Percentiles rank a stretch among this genome's conserved stretches.
Conservation (phyloP, 805 yeast species). For the Yueomyces sp. region DNA sequence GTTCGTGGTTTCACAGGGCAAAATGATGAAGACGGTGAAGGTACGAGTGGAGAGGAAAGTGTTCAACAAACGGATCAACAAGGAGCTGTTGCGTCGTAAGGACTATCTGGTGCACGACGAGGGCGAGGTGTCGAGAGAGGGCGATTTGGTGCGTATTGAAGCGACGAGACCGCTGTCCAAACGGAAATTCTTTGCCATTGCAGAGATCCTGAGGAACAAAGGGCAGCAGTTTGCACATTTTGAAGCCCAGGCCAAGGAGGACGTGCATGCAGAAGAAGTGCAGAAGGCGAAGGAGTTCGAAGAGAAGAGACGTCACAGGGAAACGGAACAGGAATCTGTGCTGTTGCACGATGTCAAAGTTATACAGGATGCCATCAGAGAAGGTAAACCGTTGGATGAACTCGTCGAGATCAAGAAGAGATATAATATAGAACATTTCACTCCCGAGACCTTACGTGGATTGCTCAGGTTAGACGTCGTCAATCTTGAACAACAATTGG, state of each 20-base stretch:
- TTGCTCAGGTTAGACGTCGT: constrained; percentile 29
- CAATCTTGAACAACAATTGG: constrained; percentile 17
- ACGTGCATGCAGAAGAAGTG: constrained; percentile 56
- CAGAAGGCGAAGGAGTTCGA: constrained; percentile 41
- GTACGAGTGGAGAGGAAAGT: constrained; percentile 73
- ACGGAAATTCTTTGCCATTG: constrained; percentile 76
- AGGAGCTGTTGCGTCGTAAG: constrained; percentile 63
- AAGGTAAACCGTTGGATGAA: constrained; percentile 1
- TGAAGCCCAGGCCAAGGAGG: constrained; percentile 55
- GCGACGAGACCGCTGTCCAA: constrained; percentile 76
- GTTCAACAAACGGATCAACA: constrained; percentile 59
- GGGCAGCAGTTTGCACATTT: constrained; percentile 86
- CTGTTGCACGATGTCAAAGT: constrained; percentile 19
- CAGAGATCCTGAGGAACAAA: constrained; percentile 76
- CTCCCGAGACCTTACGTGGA: constrained; percentile 27
- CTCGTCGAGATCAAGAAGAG: constrained; percentile 29
- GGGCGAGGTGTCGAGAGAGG: constrained; percentile 81
- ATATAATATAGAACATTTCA: constrained; percentile 35
- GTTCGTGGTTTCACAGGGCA: constrained; percentile 88
- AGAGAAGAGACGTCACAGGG: constrained; percentile 30
- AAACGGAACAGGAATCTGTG: constrained; percentile 13
- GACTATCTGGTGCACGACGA: constrained; percentile 91
- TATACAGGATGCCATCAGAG: constrained; percentile 20
- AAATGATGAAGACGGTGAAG: constrained; percentile 90
- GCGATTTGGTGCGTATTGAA: constrained; percentile 90